Conservation (phyloP, 2,329 filamentous ascomycete genomes). For the Ilyonectria mors-panacis region DNA sequence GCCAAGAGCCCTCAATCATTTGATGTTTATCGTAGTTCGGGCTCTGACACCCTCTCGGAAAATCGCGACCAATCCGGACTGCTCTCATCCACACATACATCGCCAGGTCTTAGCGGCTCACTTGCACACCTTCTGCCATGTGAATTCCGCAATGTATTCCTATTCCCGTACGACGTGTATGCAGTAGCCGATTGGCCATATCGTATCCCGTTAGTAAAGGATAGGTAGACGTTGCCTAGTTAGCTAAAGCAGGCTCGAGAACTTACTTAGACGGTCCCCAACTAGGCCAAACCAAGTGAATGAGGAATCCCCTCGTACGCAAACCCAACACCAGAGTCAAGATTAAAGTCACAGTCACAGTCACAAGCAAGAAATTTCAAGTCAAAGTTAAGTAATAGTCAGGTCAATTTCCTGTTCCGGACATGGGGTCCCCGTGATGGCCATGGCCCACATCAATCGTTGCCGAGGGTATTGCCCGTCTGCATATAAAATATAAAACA, state of each 20-base stretch:
- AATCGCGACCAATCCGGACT: background rate
- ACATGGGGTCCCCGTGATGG: background rate
- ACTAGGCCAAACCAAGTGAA: too few relatives aligned
- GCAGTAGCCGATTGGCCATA: background rate
- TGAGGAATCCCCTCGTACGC: background rate
- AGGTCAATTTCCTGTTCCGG: constrained; percentile 13
- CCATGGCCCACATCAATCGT: constrained; percentile 9
- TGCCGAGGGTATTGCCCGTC: constrained; percentile 14
- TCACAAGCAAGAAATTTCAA: background rate
- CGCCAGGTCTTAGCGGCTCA: background rate
- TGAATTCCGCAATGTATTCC: background rate
- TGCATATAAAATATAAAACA: constrained; percentile 9
- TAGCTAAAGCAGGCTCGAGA: background rate
- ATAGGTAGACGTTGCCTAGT: background rate
- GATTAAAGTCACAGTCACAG: background rate
- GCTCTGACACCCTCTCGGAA: too few relatives aligned
- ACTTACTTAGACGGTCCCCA: too few relatives aligned
- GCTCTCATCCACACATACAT: background rate
- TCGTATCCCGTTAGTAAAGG: background rate
- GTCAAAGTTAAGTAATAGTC: background rate
- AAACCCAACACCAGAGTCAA: background rate
- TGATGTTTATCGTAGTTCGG: too few relatives aligned
- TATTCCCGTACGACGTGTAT: background rate
- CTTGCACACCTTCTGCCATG: background rate
- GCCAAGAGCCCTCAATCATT: too few relatives aligned